phyloP scores from a whole-genome alignment of 352 stramenopile species.

The Globisporangium camurandrum region DNA sequence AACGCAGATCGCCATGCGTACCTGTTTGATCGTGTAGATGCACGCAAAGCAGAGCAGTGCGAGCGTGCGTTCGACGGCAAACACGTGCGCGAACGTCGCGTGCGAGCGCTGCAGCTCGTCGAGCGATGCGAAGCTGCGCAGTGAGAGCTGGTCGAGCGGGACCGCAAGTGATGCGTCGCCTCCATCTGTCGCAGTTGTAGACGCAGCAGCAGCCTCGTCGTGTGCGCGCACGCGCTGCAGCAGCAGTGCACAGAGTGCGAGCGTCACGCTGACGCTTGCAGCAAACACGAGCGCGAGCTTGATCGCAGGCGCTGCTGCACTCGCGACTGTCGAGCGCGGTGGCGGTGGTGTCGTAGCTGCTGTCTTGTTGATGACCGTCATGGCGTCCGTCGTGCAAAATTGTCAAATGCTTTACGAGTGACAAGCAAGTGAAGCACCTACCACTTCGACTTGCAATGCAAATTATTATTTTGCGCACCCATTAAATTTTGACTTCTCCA shows the following conservation, averaged over 20 bases:
- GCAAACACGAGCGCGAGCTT: constrained; percentile 34
- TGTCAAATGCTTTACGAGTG: too few relatives aligned
- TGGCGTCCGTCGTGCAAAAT: too few relatives aligned
- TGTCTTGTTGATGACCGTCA: too few relatives aligned
- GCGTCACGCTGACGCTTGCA: constrained; percentile 17
- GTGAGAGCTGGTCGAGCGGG: constrained; percentile 38
- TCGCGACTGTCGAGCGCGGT: too few relatives aligned
- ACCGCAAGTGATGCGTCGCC: too few relatives aligned
- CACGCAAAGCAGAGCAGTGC: constrained; percentile 59
- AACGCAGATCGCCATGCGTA: constrained; percentile 8
- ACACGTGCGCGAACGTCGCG: constrained; percentile 49
- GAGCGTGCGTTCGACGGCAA: constrained; percentile 50
- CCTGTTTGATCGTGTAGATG: constrained; percentile 81
- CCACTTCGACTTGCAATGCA: too few relatives aligned
- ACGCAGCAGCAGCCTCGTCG: constrained; percentile 14
- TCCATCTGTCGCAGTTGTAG: constrained; percentile 20
- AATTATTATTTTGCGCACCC: too few relatives aligned
- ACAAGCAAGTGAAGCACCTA: too few relatives aligned
- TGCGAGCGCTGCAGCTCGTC: constrained; percentile 51
- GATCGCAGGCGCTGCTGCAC: too few relatives aligned
- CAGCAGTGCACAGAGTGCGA: constrained; percentile 31
- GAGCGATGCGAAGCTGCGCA: constrained; percentile 56
- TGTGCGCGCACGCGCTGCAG: constrained; percentile 34
- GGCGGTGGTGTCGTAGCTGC: too few relatives aligned
- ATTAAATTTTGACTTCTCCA: too few relatives aligned